Base-by-base conservation (phyloP, 305 asterid genomes). In the Ilex paraguariensis region DNA sequence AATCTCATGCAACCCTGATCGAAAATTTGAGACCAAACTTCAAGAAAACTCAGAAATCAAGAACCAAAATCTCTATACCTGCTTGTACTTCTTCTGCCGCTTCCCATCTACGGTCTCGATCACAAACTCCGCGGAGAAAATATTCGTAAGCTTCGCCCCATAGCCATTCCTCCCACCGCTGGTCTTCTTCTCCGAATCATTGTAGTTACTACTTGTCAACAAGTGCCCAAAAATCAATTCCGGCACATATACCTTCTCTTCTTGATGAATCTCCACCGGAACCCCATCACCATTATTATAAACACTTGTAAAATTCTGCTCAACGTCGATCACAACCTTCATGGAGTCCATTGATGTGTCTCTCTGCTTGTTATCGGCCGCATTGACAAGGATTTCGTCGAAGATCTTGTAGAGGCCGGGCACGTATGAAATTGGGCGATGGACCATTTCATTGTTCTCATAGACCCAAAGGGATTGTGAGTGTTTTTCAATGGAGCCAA, bases 371-470 rank as follows among this genome's bases (percentile, higher is more conserved):
- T 93, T 90, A 32, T 90, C 97, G 0, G 97, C 99, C 0, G 99
- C 99, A 48, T 93, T 93, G 39, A 93, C 97, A 44, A 93, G 79
- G 46, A 90, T 93, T 31, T 93, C 97, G 49, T 93, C 99, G 39
- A 93, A 93, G 71, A 93, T 93, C 73, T 93, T 93, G 87, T 93
- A 93, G 7, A 93, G 83, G 8, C 97, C 99, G 0, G 99, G 99
- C 0, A 90, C 99, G 44, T 63, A 93, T 0, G 87, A 66, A 64
- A 93, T 78, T 1, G 87, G 42, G 10, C 80, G 84, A 14, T 81
- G 85, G 6, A 83, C 79, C 89, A 93, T 84, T 0, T 66, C 60
- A 0, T 81, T 84, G 55, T 84, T 46, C 62, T 87, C 96, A 82
- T 79, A 87, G 8, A 93, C 87, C 95, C 95, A 93, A 1, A 90